Evolutionary conservation across 352 stramenopile species (phyloP).

Genomic region (Phytophthora cryptogea): DNA sequence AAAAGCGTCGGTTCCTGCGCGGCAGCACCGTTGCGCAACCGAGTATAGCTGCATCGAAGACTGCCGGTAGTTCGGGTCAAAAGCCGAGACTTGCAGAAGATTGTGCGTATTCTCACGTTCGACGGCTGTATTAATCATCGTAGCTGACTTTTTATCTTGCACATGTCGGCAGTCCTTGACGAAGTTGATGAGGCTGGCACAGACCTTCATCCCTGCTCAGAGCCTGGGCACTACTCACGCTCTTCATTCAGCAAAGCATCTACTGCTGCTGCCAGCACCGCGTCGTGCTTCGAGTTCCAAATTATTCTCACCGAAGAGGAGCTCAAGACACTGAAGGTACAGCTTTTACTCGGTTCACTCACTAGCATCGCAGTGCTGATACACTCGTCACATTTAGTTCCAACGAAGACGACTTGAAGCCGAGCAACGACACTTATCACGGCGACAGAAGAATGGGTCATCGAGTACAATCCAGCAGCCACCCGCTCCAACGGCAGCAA

Average conservation of each 20-base stretch:
- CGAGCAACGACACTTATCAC: conserved; percentile 56
- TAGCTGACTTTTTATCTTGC: neutral
- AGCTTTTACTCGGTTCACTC: neutral
- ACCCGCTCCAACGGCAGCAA: conserved; percentile 17
- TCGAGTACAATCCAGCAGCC: neutral
- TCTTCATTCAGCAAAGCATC: conserved; percentile 34
- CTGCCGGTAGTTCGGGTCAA: neutral
- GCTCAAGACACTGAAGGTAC: conserved; percentile 60
- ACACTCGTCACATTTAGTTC: conserved; percentile 28
- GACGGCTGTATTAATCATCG: neutral
- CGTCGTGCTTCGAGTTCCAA: conserved; percentile 50
- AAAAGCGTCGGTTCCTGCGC: conserved; percentile 39
- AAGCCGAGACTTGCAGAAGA: conserved; percentile 21
- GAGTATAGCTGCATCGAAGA: conserved; percentile 18
- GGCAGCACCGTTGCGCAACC: conserved; percentile 23
- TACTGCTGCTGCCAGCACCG: conserved; percentile 1
- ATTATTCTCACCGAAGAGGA: conserved; percentile 65
- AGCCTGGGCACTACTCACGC: conserved; percentile 59
- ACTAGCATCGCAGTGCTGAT: neutral
- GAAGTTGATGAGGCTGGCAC: conserved; percentile 49
- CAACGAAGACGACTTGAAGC: conserved; percentile 57
- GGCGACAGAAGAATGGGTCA: conserved; percentile 27
- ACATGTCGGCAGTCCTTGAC: conserved; percentile 33
- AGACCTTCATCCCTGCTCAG: conserved; percentile 45
- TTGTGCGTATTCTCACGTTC: conserved; percentile 5